These are phyloP conservation scores for Lentinula edodes DNA, from an alignment of 768 basidiomycete species.

Conservation along the genomic window DNA sequence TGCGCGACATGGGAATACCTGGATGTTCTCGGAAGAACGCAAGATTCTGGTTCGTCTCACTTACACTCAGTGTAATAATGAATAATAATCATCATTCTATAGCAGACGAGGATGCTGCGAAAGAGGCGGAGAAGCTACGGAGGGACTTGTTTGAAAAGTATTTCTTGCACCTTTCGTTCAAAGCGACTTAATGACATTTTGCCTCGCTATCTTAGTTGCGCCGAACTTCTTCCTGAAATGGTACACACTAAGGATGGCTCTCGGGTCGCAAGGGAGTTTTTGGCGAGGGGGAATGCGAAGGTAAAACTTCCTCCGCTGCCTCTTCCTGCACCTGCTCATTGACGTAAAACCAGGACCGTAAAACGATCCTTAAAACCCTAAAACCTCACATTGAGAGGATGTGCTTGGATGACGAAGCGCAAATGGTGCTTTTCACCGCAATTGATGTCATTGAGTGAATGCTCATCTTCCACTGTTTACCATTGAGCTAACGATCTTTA, in stretches of 20 bases:
- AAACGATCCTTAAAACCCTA: constrained; percentile 83
- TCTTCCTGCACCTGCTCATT: neutral
- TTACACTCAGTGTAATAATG: neutral
- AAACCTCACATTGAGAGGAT: constrained; percentile 89
- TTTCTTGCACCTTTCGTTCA: constrained; percentile 11
- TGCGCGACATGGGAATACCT: constrained; percentile 86
- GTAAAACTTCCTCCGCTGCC: constrained; percentile 24
- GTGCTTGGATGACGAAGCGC: constrained; percentile 85
- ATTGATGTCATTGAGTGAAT: constrained; percentile 86
- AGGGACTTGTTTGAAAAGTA: constrained; percentile 81
- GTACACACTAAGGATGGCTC: constrained; percentile 93
- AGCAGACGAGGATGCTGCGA: constrained; percentile 29
- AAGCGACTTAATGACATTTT: neutral
- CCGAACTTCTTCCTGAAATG: constrained; percentile 86
- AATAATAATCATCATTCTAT: neutral
- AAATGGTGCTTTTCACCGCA: constrained; percentile 84
- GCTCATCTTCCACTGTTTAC: neutral
- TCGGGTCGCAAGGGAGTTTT: constrained; percentile 78
- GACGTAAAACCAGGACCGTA: constrained; percentile 58
- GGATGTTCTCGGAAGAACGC: constrained; percentile 46
- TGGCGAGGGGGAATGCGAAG: constrained; percentile 81
- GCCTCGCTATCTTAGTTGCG: constrained; percentile 44
- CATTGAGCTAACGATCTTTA: neutral
- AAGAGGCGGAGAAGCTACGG: constrained; percentile 67
- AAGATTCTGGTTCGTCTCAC: constrained; percentile 18